phyloP scores from a whole-genome alignment of 768 basidiomycete genomes.

The Pulveroboletus sp. region DNA sequence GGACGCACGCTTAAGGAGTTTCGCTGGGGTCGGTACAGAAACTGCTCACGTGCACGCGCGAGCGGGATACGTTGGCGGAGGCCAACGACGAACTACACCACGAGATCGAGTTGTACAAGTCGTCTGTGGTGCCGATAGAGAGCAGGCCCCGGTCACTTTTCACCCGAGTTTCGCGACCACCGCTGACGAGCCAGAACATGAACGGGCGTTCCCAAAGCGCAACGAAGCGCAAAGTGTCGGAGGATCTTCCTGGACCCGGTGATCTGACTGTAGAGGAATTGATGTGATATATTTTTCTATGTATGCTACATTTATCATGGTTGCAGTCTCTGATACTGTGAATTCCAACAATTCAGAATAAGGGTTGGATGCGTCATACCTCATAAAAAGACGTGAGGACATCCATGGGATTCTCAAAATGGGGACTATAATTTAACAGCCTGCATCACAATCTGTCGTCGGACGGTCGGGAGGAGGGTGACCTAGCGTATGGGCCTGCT shows the following conservation, averaged over 20 bases:
- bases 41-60: conserved; percentile 44
- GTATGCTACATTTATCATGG: conserved; percentile 15
- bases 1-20: not conserved
- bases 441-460: too few species aligned
- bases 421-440: too few species aligned
- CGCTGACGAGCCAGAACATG: conserved; percentile 42
- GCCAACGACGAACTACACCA: conserved; percentile 46
- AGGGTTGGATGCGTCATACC: too few species aligned
- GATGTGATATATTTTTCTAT: conserved; percentile 18
- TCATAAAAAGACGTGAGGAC: too few species aligned
- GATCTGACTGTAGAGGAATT: conserved; percentile 54
- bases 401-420: too few species aligned
- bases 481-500: too few species aligned
- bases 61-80: conserved; percentile 43
- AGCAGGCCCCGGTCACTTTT: conserved; percentile 53
- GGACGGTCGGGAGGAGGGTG: too few species aligned
- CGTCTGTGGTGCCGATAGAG: conserved; percentile 45
- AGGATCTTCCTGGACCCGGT: conserved; percentile 36
- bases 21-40: conserved; percentile 33
- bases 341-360: too few species aligned
- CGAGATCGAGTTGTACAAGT: conserved; percentile 60
- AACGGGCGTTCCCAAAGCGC: conserved; percentile 23
- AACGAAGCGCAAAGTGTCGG: conserved; percentile 22
- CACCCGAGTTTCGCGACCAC: conserved; percentile 42
- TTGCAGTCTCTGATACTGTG: too few species aligned